A percentile compares a stretch with the other conserved stretches of the same genome.
Conservation (phyloP, 805 yeast species). For the Lachancea dasiensis region DNA sequence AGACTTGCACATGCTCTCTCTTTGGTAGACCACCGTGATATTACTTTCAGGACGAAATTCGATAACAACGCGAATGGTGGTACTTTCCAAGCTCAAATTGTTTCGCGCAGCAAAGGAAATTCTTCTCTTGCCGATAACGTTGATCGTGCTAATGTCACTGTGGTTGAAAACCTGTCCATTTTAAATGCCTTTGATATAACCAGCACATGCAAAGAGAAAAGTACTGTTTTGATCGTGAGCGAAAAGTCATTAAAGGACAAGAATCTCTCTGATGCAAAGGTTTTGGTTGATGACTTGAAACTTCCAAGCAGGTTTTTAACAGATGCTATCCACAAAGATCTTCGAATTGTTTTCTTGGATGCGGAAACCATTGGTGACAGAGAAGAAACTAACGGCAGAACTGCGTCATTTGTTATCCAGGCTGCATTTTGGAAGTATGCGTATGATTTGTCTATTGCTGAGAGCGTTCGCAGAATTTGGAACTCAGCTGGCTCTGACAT, state of each 20-base stretch:
- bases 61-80: constrained; percentile 77
- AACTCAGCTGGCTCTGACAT: constrained; percentile 78
- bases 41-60: constrained; percentile 55
- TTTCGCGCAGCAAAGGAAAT: constrained; percentile 28
- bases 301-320: constrained; percentile 47
- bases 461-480: constrained; percentile 68
- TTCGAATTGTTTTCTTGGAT: constrained; percentile 55
- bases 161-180: constrained; percentile 56
- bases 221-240: constrained; percentile 43
- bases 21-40: constrained; percentile 46
- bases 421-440: constrained; percentile 74
- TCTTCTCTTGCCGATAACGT: constrained; percentile 29
- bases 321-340: constrained; percentile 45
- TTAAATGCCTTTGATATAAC: constrained; percentile 56
- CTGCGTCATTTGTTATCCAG: constrained; percentile 68
- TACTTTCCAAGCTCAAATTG: constrained; percentile 60
- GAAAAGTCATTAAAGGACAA: constrained; percentile 27
- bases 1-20: constrained; percentile 66
- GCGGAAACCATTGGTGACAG: constrained; percentile 56
- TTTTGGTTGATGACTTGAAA: constrained; percentile 45
- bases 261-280: constrained; percentile 33
- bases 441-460: constrained; percentile 48
- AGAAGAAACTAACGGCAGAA: constrained; percentile 69
- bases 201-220: constrained; percentile 51
- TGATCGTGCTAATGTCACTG: constrained; percentile 56